These are phyloP conservation scores for Hyaloscypha finlandica DNA, from an alignment of 495 filamentous ascomycete species.

Conservation along the genomic window DNA sequence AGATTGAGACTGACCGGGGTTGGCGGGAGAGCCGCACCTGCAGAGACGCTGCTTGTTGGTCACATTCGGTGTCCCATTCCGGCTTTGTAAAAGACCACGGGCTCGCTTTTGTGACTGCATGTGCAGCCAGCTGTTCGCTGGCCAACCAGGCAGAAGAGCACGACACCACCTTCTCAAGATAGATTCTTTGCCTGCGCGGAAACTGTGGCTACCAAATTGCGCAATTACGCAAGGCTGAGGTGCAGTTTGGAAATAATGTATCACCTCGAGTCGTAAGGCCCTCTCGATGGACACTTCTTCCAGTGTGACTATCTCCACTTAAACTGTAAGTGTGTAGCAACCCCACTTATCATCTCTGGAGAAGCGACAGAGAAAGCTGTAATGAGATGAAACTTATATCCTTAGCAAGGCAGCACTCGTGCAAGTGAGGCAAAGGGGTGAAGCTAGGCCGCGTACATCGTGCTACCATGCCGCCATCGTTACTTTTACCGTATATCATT, in stretches of 20 bases:
- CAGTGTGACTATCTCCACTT: too few relatives aligned
- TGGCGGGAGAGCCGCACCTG: not conserved
- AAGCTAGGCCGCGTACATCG: not conserved
- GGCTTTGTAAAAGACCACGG: conserved; percentile 2
- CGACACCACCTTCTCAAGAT: conserved; percentile 8
- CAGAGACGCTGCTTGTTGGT: not conserved
- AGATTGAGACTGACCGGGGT: not conserved
- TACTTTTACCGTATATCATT: too few relatives aligned
- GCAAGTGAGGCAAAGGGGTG: too few relatives aligned
- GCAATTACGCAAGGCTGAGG: not conserved
- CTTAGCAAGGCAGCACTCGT: too few relatives aligned
- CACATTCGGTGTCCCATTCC: conserved; percentile 4
- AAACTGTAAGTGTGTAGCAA: too few relatives aligned
- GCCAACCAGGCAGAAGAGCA: conserved; percentile 9
- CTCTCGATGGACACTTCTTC: too few relatives aligned
- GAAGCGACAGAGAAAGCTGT: too few relatives aligned
- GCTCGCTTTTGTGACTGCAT: conserved; percentile 10
- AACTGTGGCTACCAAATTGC: not conserved
- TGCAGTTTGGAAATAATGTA: not conserved
- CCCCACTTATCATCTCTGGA: too few relatives aligned
- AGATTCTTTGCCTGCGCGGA: not conserved
- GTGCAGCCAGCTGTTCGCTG: conserved; percentile 5
- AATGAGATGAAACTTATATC: too few relatives aligned
- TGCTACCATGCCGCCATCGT: not conserved
- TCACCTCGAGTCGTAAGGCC: conserved; percentile 3